phyloP scores from a whole-genome alignment of 441 rosid genomes.

The Populus hybrid region DNA sequence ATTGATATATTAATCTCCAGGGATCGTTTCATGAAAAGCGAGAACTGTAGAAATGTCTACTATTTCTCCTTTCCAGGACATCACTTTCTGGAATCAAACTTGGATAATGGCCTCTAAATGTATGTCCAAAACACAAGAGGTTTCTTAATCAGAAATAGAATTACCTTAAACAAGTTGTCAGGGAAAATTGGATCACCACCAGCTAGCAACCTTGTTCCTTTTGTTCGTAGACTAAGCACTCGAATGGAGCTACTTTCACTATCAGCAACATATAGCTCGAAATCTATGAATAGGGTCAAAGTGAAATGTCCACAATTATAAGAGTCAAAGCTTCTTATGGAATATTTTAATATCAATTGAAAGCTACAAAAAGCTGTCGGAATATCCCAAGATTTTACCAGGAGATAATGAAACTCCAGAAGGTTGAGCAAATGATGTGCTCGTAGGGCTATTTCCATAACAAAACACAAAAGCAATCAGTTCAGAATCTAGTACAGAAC shows the following conservation, averaged over 20 bases:
- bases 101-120: background rate
- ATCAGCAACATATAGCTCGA: conserved; percentile 82
- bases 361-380: conserved; percentile 5
- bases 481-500: background rate
- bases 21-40: background rate
- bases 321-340: background rate
- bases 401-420: conserved; percentile 82
- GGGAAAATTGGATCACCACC: conserved; percentile 89
- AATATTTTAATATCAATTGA: background rate
- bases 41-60: background rate
- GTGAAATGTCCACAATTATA: background rate
- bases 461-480: conserved; percentile 14
- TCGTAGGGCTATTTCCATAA: conserved; percentile 56
- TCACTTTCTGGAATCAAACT: background rate
- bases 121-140: conserved; percentile 3
- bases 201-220: conserved; percentile 84
- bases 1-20: background rate
- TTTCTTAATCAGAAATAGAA: conserved; percentile 9
- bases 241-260: conserved; percentile 99
- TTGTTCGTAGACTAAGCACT: conserved; percentile 78
- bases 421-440: conserved; percentile 92
- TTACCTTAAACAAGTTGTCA: conserved; percentile 88
- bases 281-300: conserved; percentile 40
- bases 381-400: conserved; percentile 43
- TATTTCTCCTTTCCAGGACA: background rate